phyloP scores from a whole-genome alignment of 306 rosid species.

The Castanea mollissima region DNA sequence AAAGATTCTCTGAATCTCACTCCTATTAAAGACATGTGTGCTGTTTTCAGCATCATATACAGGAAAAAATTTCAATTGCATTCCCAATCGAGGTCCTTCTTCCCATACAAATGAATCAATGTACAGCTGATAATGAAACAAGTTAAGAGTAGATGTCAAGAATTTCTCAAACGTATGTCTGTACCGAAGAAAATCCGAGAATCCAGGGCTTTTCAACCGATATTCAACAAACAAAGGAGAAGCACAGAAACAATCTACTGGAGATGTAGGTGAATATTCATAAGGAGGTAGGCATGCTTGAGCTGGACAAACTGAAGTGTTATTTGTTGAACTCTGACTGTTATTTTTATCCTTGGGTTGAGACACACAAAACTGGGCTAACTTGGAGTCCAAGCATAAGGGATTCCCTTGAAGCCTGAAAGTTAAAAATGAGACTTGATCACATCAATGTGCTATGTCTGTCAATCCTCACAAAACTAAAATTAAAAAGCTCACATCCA shows the following conservation, averaged over 20 bases:
- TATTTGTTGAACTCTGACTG: constrained; percentile 20
- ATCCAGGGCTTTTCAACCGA: constrained; percentile 91
- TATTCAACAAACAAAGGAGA: constrained; percentile 60
- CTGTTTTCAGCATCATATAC: constrained; percentile 21
- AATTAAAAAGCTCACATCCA: too few species aligned
- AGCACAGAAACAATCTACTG: constrained; percentile 61
- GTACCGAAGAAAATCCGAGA: constrained; percentile 57
- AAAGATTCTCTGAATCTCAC: constrained; percentile 56
- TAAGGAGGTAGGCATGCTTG: constrained; percentile 63
- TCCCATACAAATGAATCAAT: constrained; percentile 47
- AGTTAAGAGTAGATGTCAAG: constrained; percentile 41
- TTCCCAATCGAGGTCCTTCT: constrained; percentile 67
- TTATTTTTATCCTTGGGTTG: constrained; percentile 29
- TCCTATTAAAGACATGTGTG: constrained; percentile 34
- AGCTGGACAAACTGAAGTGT: constrained; percentile 29
- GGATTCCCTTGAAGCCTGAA: constrained; percentile 95
- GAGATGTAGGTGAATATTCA: constrained; percentile 45
- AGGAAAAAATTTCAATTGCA: constrained; percentile 75
- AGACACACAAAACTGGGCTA: constrained; percentile 48
- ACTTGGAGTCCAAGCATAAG: constrained; percentile 44
- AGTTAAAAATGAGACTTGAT: constrained; percentile 12
- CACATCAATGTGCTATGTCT: too few species aligned
- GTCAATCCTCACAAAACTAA: too few species aligned
- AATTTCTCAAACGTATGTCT: constrained; percentile 31
- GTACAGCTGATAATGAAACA: constrained; percentile 51